These are phyloP conservation scores for Immersiella caudata DNA, from an alignment of 495 filamentous ascomycete genomes.

Conservation along the genomic window DNA sequence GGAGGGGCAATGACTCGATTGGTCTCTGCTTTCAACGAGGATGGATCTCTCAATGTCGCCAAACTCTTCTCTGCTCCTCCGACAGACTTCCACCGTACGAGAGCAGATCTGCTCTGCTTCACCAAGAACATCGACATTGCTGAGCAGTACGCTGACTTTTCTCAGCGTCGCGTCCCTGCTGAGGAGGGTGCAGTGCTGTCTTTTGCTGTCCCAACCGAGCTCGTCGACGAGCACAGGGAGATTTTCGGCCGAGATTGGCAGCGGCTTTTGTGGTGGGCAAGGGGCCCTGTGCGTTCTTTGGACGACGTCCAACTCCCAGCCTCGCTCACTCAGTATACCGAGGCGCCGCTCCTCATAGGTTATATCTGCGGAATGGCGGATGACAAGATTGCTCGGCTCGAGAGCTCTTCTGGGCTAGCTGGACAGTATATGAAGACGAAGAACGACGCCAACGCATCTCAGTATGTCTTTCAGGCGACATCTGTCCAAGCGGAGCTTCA, in stretches of 20 bases:
- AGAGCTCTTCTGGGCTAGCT: neutral
- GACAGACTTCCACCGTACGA: slow-evolving; percentile 1
- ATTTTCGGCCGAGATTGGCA: slow-evolving; percentile 5
- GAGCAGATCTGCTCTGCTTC: neutral
- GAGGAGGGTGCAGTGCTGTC: slow-evolving; percentile 4
- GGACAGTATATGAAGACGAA: slow-evolving; percentile 5
- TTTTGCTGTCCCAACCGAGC: slow-evolving; percentile 6
- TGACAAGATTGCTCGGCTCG: neutral
- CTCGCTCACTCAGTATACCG: neutral
- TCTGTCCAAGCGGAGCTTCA: neutral
- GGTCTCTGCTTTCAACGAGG: neutral
- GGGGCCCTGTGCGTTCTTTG: neutral
- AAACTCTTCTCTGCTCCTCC: neutral
- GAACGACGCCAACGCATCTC: neutral
- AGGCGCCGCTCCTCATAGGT: slow-evolving; percentile 2
- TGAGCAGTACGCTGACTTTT: slow-evolving; percentile 3
- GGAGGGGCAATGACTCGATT: slow-evolving; percentile 7
- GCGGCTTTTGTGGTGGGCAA: slow-evolving; percentile 7
- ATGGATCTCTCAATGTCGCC: neutral
- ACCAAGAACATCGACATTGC: slow-evolving; percentile 3
- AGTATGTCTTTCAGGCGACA: neutral
- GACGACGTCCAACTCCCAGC: neutral
- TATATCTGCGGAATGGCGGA: neutral
- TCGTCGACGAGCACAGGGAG: neutral
- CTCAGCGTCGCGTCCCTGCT: neutral